A percentile compares a stretch with the other conserved stretches of the same genome.
phyloP scores from a whole-genome alignment of 1,284 basidiomycete species.

The Schizopora paradoxa region DNA sequence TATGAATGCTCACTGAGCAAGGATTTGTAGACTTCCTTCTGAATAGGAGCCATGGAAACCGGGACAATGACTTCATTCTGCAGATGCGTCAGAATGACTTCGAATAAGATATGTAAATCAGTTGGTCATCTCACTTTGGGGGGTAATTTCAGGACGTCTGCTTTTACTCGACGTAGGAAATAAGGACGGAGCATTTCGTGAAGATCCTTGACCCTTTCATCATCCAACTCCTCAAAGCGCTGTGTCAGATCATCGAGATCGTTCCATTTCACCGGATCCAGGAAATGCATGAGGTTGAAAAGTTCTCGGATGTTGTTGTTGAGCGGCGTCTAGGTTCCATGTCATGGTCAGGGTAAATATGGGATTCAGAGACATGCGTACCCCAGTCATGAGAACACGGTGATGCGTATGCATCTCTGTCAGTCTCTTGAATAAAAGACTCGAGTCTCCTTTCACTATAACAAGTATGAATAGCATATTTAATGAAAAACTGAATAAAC shows the following conservation, averaged over 20 bases:
- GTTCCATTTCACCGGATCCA: slow-evolving; percentile 73
- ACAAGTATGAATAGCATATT: slow-evolving; percentile 12
- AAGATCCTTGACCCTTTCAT: slow-evolving; percentile 73
- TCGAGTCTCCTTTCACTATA: slow-evolving; percentile 76
- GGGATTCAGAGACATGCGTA: slow-evolving; percentile 28
- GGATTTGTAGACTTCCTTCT: slow-evolving; percentile 85
- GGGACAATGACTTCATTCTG: slow-evolving; percentile 90
- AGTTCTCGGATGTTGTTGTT: slow-evolving; percentile 96
- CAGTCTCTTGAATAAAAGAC: slow-evolving; percentile 78
- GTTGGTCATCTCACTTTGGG: slow-evolving; percentile 85
- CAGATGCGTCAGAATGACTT: slow-evolving; percentile 16
- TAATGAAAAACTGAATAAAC: slow-evolving; percentile 26
- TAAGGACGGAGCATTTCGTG: slow-evolving; percentile 81
- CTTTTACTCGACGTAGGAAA: slow-evolving; percentile 90
- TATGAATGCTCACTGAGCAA: slow-evolving; percentile 55
- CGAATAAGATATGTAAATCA: slow-evolving; percentile 3
- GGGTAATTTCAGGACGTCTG: slow-evolving; percentile 87
- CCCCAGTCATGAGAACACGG: slow-evolving; percentile 88
- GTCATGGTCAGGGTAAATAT: slow-evolving; percentile 6
- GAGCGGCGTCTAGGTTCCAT: slow-evolving; percentile 67
- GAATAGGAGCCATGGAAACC: slow-evolving; percentile 82
- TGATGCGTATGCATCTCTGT: slow-evolving; percentile 77
- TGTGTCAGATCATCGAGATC: slow-evolving; percentile 68
- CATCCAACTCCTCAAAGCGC: slow-evolving; percentile 70
- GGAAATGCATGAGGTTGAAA: slow-evolving; percentile 93